Evolutionary conservation across 495 filamentous ascomycete genomes (phyloP), one percentile per base, ranked within the genome.

Genomic region (Eremomyces bilateralis): DNA sequence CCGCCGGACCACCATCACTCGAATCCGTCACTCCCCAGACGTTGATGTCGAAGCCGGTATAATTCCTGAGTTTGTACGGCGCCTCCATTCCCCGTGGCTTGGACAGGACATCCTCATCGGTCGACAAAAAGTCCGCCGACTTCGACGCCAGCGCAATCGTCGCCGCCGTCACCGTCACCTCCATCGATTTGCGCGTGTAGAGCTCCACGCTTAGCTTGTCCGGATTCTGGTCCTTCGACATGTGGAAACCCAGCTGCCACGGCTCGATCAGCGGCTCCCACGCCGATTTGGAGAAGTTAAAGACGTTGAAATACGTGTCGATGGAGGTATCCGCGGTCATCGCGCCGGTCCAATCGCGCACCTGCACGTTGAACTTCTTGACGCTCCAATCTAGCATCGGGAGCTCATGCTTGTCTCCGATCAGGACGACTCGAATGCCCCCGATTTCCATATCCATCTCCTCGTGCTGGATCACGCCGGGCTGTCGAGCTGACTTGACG

Each of bases 261-360:
- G 90, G 88, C 52, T 97, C 88, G 18, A 95, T 75, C 21, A 97
- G 59, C 5, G 88, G 88, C 52, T 95, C 88, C 88, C 88, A 97
- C 5, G 82, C 79, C 1, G 90, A 95, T 52, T 97, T 95, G 15
- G 88, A 84, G 54, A 97, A 97, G 53, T 95, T 97, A 62, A 90
- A 95, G 34, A 95, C 73, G 50, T 95, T 97, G 45, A 90, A 63
- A 53, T 88, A 93, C 38, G 81, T 83, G 43, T 95, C 81, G 35
- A 95, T 73, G 21, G 61, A 80, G 0, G 80, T 80, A 48, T 94
- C 83, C 1, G 80, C 83, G 44, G 69, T 81, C 56, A 95, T 62
- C 8, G 73, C 75, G 13, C 73, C 74, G 3, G 84, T 81, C 88
- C 88, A 97, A 54, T 97, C 80, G 39, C 73, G 68, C 11, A 88